phyloP scores from a whole-genome alignment of 768 basidiomycete species.

The Boletus insuetus region DNA sequence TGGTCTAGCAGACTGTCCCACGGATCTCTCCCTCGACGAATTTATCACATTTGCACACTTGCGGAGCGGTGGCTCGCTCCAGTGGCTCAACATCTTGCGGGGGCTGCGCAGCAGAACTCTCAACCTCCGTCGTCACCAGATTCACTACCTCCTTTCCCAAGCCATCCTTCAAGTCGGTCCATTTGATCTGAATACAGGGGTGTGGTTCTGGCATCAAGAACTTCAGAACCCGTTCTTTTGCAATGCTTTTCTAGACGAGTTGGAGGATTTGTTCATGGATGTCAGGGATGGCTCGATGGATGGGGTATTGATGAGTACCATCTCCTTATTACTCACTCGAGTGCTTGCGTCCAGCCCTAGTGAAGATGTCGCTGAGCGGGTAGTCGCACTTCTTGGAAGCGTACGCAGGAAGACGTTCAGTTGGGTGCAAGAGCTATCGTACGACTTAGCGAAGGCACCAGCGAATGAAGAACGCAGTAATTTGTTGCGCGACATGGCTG shows the following conservation, averaged over 20 bases:
- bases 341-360: neutral
- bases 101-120: neutral
- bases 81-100: neutral
- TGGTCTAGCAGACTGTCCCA: neutral
- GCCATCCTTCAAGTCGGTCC: neutral
- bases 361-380: neutral
- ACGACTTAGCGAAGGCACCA: neutral
- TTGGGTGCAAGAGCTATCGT: neutral
- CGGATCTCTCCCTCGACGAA: neutral
- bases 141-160: neutral
- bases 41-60: neutral
- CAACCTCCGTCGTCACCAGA: neutral
- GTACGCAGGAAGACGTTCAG: neutral
- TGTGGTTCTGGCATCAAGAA: neutral
- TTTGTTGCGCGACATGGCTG: neutral
- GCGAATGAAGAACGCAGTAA: neutral
- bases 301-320: constrained; percentile 26
- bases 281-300: constrained; percentile 18
- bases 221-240: neutral
- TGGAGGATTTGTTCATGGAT: neutral
- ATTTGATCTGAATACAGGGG: neutral
- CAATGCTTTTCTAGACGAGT: neutral
- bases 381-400: neutral
- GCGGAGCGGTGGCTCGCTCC: neutral
- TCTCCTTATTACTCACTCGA: constrained; percentile 26